Evolutionary conservation across 2,329 filamentous ascomycete species (phyloP).

Genomic region (Chrysosporium queenslandicum): DNA sequence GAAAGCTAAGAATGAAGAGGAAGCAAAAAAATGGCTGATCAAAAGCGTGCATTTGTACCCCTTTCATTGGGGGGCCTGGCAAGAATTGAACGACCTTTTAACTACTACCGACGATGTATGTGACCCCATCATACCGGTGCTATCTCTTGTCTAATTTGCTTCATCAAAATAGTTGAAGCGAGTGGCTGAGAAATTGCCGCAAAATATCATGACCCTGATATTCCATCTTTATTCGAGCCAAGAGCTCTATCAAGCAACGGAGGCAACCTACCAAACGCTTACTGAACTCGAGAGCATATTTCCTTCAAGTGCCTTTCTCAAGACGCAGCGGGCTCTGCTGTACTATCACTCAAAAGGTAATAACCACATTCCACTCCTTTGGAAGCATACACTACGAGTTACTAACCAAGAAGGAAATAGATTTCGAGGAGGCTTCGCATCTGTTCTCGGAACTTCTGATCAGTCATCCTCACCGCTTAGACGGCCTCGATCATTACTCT

Average conservation of each 20-base stretch:
- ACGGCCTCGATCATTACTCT: constrained; percentile 89
- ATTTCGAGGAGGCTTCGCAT: constrained; percentile 54
- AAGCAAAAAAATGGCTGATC: constrained; percentile 78
- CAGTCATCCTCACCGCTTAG: constrained; percentile 61
- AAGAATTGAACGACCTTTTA: constrained; percentile 76
- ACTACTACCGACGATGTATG: constrained; percentile 70
- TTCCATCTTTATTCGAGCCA: constrained; percentile 87
- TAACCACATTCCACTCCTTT: background rate
- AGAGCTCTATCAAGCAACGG: constrained; percentile 78
- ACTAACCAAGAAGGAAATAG: constrained; percentile 23
- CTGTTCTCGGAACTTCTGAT: constrained; percentile 58
- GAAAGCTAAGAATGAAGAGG: constrained; percentile 79
- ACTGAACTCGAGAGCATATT: constrained; percentile 75
- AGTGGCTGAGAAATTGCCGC: constrained; percentile 62
- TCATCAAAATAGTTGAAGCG: constrained; percentile 52
- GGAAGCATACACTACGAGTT: background rate
- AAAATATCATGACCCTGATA: constrained; percentile 86
- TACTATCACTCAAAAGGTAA: constrained; percentile 73
- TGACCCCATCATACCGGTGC: constrained; percentile 21
- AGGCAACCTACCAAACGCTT: constrained; percentile 62
- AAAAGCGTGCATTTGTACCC: constrained; percentile 79
- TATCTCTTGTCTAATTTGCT: constrained; percentile 7
- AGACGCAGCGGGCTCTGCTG: constrained; percentile 78
- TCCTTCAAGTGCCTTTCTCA: constrained; percentile 75
- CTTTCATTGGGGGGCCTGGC: constrained; percentile 96